Evolutionary conservation across 495 filamentous ascomycete genomes (phyloP).

Genomic region (Halenospora varia): DNA sequence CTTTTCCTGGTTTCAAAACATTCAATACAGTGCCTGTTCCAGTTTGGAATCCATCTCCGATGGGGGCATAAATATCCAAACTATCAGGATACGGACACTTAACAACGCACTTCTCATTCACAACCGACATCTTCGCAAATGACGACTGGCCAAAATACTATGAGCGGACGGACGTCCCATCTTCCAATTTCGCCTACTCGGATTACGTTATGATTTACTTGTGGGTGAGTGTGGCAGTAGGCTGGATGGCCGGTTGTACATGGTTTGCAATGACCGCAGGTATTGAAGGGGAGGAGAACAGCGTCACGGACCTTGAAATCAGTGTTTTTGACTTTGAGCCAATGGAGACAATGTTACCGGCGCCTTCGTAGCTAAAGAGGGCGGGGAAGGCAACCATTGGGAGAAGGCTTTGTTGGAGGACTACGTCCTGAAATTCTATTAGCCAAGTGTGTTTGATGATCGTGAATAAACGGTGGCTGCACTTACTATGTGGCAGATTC

Average conservation of each 20-base stretch:
- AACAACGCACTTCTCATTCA: slow-evolving; percentile 29
- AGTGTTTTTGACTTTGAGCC: slow-evolving; percentile 29
- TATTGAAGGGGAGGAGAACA: slow-evolving; percentile 35
- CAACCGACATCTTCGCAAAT: slow-evolving; percentile 31
- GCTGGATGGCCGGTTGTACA: slow-evolving; percentile 27
- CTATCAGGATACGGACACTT: slow-evolving; percentile 28
- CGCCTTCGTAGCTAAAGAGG: too few species aligned
- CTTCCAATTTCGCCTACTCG: slow-evolving; percentile 15
- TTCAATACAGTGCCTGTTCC: slow-evolving; percentile 37
- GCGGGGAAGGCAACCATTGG: too few species aligned
- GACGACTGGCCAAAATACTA: slow-evolving; percentile 43
- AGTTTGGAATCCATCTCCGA: slow-evolving; percentile 39
- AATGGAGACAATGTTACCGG: too few species aligned
- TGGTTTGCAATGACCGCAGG: slow-evolving; percentile 28
- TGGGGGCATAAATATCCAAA: slow-evolving; percentile 31
- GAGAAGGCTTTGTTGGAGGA: too few species aligned
- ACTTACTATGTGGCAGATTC: too few species aligned
- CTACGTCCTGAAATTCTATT: too few species aligned
- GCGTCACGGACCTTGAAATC: slow-evolving; percentile 39
- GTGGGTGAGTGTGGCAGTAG: slow-evolving; percentile 28
- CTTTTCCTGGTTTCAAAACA: slow-evolving; percentile 24
- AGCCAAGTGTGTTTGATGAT: too few species aligned
- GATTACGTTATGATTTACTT: slow-evolving; percentile 29
- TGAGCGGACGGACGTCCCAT: slow-evolving; percentile 27
- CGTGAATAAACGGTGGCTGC: too few species aligned